A percentile compares a stretch with the other conserved stretches of the same genome.
These are phyloP conservation scores for Cryphonectria naterciae DNA, from an alignment of 2,329 filamentous ascomycete species.

Conservation along the genomic window DNA sequence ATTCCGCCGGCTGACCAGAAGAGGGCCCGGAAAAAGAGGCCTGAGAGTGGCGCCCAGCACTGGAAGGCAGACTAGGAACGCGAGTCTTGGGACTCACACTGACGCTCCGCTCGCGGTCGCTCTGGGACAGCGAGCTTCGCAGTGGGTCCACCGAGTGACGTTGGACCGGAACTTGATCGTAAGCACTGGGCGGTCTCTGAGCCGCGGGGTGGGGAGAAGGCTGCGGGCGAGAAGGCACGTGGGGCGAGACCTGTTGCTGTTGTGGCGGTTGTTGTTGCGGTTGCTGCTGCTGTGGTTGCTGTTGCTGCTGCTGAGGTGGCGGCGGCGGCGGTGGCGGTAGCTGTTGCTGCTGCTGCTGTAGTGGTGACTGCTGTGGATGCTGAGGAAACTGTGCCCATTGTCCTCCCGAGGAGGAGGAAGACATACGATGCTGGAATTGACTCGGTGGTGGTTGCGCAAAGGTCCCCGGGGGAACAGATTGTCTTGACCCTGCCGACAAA, in stretches of 20 bases:
- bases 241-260: constrained; percentile 34
- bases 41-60: constrained; percentile 39
- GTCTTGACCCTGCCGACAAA: constrained; percentile 47
- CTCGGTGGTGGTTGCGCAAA: constrained; percentile 59
- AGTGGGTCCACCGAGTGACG: constrained; percentile 42
- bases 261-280: constrained; percentile 13
- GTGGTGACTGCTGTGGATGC: constrained; percentile 18
- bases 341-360: constrained; percentile 13
- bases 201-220: constrained; percentile 40
- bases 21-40: constrained; percentile 30
- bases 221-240: constrained; percentile 16
- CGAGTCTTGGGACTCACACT: constrained; percentile 81
- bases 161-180: constrained; percentile 43
- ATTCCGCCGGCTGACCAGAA: constrained; percentile 20
- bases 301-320: constrained; percentile 36
- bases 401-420: constrained; percentile 38
- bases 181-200: constrained; percentile 48
- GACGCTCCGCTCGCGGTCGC: constrained; percentile 70
- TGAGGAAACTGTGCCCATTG: constrained; percentile 42
- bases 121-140: constrained; percentile 56
- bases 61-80: constrained; percentile 56
- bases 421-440: constrained; percentile 60
- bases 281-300: constrained; percentile 27
- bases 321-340: constrained; percentile 26
- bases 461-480: constrained; percentile 44